A percentile compares a stretch with the other conserved stretches of the same genome.
These are phyloP conservation scores for Trametes cubensis DNA, from an alignment of 768 basidiomycete species.

Conservation along the genomic window DNA sequence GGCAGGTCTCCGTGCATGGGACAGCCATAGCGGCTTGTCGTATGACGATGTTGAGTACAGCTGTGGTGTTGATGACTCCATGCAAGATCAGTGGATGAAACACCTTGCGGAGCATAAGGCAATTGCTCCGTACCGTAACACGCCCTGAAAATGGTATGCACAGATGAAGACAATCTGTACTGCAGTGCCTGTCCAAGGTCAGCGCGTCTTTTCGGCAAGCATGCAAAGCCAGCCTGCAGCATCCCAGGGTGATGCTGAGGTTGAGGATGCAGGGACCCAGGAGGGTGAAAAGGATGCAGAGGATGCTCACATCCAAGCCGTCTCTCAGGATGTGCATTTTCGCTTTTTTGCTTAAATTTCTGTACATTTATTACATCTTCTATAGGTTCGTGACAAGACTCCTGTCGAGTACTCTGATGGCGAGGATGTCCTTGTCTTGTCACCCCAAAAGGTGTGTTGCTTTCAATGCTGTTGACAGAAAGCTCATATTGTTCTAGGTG, in stretches of 20 bases:
- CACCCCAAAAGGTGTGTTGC: neutral
- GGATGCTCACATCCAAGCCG: neutral
- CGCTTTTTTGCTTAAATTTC: neutral
- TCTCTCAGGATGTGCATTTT: neutral
- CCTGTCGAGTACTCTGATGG: neutral
- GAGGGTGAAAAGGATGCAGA: neutral
- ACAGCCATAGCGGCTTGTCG: neutral
- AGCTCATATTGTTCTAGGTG: neutral
- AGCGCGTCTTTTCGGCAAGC: neutral
- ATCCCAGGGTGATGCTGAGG: neutral
- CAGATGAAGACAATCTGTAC: constrained; percentile 1
- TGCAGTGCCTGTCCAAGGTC: neutral
- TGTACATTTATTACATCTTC: neutral
- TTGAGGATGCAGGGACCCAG: neutral
- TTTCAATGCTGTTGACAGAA: neutral
- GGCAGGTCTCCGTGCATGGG: neutral
- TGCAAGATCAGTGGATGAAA: neutral
- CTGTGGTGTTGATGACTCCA: neutral
- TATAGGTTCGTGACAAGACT: neutral
- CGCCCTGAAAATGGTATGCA: neutral
- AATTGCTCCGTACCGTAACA: neutral
- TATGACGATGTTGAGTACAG: neutral
- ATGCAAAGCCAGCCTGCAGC: constrained; percentile 1
- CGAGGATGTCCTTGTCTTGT: neutral
- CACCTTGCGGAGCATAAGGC: neutral